Evolutionary conservation across 768 basidiomycete genomes (phyloP), one percentile per base, ranked within the genome.

Genomic region (Suillus bovinus): DNA sequence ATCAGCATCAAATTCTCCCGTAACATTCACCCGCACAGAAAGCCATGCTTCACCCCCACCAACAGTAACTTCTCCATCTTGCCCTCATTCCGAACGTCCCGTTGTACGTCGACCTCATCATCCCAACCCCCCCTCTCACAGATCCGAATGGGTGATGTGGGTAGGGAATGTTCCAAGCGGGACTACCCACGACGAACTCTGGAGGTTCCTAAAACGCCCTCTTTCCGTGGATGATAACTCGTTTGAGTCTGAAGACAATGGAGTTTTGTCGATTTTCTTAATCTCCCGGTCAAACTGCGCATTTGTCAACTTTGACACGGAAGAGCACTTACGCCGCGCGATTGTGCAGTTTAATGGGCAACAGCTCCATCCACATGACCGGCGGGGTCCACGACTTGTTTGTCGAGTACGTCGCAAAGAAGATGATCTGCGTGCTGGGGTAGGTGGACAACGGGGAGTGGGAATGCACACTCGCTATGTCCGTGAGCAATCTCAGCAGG

Each of bases 111-210:
- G 83, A 10, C 68, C 81, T 24, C 90, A 87, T 67, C 90, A 91
- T 65, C 89, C 89, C 2, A 88, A 86, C 61, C 84, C 87, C 1
- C 89, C 90, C 14, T 77, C 85, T 13, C 81, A 90, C 59, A 84
- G 93, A 16, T 93, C 92, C 8, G 92, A 93, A 62, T 96, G 91
- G 92, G 94, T 94, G 1, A 93, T 95, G 92, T 97, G 96, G 96
- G 88, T 87, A 14, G 96, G 96, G 11, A 98, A 98, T 70, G 90
- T 97, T 4, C 92, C 93, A 3, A 81, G 82, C 6, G 92, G 95
- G 68, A 87, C 93, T 17, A 86, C 85, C 4, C 84, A 93, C 63
- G 88, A 93, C 66, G 95, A 97, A 70, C 79, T 97, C 5, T 91
- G 89, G 90, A 79, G 79, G 8, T 96, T 95, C 73, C 95, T 98